phyloP scores from a whole-genome alignment of 2,329 filamentous ascomycete genomes.

The Fusarium virguliforme region DNA sequence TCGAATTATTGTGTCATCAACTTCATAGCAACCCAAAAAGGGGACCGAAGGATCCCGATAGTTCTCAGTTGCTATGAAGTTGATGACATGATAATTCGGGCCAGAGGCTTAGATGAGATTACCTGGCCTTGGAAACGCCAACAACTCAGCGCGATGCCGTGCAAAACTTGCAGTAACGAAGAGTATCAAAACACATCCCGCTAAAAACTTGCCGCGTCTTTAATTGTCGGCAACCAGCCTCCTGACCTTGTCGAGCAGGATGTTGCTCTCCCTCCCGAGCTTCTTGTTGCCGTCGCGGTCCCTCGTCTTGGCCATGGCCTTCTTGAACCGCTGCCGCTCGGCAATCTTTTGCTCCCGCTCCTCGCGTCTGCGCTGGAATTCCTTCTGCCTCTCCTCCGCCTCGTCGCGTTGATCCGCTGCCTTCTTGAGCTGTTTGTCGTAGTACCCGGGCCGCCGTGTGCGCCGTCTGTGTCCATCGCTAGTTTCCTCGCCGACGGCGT shows the following conservation, averaged over 20 bases:
- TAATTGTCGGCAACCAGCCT: conserved; percentile 72
- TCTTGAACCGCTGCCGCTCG: conserved; percentile 75
- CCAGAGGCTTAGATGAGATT: conserved; percentile 23
- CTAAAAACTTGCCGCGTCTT: not conserved
- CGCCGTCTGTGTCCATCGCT: conserved; percentile 56
- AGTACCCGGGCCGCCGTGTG: conserved; percentile 69
- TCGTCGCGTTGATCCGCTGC: conserved; percentile 62
- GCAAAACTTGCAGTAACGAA: conserved; percentile 1
- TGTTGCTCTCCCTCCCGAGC: conserved; percentile 84
- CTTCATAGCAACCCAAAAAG: no score
- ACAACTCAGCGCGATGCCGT: conserved; percentile 1
- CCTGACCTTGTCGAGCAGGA: conserved; percentile 84
- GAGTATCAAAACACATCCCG: not conserved
- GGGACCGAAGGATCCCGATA: no score
- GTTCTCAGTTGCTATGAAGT: no score
- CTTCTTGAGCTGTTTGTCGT: conserved; percentile 74
- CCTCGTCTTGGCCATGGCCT: conserved; percentile 81
- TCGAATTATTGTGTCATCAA: not conserved
- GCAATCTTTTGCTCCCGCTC: conserved; percentile 78
- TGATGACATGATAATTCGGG: not conserved
- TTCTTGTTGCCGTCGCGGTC: conserved; percentile 84
- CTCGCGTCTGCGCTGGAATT: conserved; percentile 66
- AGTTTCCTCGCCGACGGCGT: conserved; percentile 39
- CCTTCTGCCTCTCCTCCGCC: conserved; percentile 61
- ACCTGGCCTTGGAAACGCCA: conserved; percentile 34